Evolutionary conservation across 805 yeast genomes (phyloP).

Genomic region (Yamadazyma scolyti): DNA sequence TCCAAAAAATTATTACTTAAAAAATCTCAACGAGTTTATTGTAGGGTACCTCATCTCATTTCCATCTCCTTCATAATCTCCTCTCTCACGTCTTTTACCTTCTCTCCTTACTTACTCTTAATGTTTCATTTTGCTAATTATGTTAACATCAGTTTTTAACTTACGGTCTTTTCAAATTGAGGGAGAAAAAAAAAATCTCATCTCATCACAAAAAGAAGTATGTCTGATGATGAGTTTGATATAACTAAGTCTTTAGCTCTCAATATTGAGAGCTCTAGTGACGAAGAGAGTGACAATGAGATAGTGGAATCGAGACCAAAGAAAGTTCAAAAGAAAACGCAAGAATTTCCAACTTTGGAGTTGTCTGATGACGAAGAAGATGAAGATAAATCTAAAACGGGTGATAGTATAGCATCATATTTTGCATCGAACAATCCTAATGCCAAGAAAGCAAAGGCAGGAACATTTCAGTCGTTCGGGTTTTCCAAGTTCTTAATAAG

Average conservation of each 20-base stretch:
- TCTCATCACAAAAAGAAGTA: slow-evolving; percentile 4
- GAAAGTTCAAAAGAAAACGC: slow-evolving; percentile 16
- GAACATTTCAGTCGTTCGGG: slow-evolving; percentile 89
- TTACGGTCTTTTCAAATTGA: too few species aligned
- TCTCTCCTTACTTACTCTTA: too few species aligned
- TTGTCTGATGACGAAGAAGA: slow-evolving; percentile 49
- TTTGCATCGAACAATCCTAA: slow-evolving; percentile 38
- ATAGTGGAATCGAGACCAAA: not conserved
- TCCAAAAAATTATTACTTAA: too few species aligned
- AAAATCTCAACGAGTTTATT: too few species aligned
- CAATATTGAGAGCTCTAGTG: slow-evolving; percentile 34
- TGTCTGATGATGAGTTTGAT: slow-evolving; percentile 37
- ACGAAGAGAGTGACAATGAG: slow-evolving; percentile 2
- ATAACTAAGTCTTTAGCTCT: slow-evolving; percentile 60
- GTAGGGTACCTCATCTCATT: too few species aligned
- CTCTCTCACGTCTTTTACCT: too few species aligned
- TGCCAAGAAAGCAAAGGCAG: slow-evolving; percentile 63
- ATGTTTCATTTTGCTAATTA: too few species aligned
- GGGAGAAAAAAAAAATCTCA: slow-evolving; percentile 1
- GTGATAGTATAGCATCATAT: slow-evolving; percentile 26
- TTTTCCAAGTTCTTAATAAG: slow-evolving; percentile 65
- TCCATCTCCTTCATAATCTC: too few species aligned
- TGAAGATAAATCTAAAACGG: slow-evolving; percentile 17
- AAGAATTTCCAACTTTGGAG: slow-evolving; percentile 48
- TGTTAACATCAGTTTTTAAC: too few species aligned